phyloP scores from a whole-genome alignment of 2,329 filamentous ascomycete genomes.

The Penicillium sp. region DNA sequence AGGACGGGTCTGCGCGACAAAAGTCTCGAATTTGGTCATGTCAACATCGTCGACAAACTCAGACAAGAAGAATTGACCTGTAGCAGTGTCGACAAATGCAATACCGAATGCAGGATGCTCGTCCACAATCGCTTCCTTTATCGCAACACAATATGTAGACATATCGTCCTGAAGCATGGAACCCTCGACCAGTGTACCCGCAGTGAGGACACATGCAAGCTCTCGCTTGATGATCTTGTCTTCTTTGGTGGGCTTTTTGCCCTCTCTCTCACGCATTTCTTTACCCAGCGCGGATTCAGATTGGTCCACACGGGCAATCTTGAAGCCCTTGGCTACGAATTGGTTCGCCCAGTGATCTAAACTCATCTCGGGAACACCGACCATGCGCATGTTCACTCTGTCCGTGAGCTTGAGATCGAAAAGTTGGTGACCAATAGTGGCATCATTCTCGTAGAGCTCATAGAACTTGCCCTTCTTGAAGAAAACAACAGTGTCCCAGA shows the following conservation, averaged over 20 bases:
- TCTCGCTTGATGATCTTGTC: slow-evolving; percentile 94
- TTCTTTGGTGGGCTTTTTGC: slow-evolving; percentile 59
- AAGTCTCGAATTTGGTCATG: slow-evolving; percentile 94
- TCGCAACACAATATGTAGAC: slow-evolving; percentile 92
- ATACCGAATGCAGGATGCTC: slow-evolving; percentile 83
- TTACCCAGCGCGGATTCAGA: slow-evolving; percentile 94
- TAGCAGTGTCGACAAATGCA: slow-evolving; percentile 91
- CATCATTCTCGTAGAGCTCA: slow-evolving; percentile 96
- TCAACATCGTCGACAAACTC: slow-evolving; percentile 90
- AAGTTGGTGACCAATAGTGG: slow-evolving; percentile 90
- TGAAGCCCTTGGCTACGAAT: slow-evolving; percentile 96
- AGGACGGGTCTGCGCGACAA: slow-evolving; percentile 87
- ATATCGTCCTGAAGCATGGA: slow-evolving; percentile 98
- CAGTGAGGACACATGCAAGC: slow-evolving; percentile 84
- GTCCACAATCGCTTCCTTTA: slow-evolving; percentile 74
- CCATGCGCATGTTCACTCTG: slow-evolving; percentile 99
- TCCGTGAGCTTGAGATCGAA: slow-evolving; percentile 98
- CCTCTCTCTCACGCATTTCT: slow-evolving; percentile 93
- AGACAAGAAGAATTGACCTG: slow-evolving; percentile 90
- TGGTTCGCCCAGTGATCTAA: slow-evolving; percentile 98
- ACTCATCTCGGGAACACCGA: slow-evolving; percentile 92
- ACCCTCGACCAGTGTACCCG: slow-evolving; percentile 89
- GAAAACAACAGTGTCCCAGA: slow-evolving; percentile 96
- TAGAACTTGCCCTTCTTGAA: slow-evolving; percentile 99
- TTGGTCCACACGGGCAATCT: slow-evolving; percentile 94